Evolutionary conservation across 352 stramenopile species (phyloP).

Genomic region (Plasmopara muralis): DNA sequence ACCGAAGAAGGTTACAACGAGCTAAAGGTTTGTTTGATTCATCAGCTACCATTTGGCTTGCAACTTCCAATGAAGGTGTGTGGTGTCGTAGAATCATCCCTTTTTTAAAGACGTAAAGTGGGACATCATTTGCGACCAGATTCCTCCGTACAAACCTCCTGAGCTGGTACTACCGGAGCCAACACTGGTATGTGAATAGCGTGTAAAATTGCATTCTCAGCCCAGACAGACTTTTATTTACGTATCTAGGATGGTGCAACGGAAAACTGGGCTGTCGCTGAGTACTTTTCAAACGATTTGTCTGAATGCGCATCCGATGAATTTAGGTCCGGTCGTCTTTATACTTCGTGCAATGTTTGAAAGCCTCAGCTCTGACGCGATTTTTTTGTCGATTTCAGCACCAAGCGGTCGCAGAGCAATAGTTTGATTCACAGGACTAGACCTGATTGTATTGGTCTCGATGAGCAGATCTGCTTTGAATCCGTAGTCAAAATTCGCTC

Average conservation of each 20-base stretch:
- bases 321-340: constrained; percentile 28
- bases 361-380: background rate
- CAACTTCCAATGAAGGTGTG: background rate
- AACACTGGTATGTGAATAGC: constrained; percentile 30
- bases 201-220: background rate
- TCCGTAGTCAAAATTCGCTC: constrained; percentile 70
- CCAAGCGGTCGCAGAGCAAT: constrained; percentile 52
- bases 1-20: constrained; percentile 58
- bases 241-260: constrained; percentile 52
- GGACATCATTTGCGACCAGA: constrained; percentile 45
- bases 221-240: constrained; percentile 1
- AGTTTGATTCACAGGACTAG: constrained; percentile 49
- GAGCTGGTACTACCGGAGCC: constrained; percentile 52
- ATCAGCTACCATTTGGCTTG: background rate
- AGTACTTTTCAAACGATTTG: constrained; percentile 79
- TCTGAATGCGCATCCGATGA: constrained; percentile 68
- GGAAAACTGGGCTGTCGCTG: constrained; percentile 73
- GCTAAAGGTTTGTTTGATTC: constrained; percentile 43
- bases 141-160: constrained; percentile 53
- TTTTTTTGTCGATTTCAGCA: constrained; percentile 3
- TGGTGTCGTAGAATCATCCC: constrained; percentile 40
- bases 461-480: constrained; percentile 66
- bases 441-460: constrained; percentile 51
- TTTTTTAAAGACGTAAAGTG: constrained; percentile 81
- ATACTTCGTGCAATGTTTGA: background rate